Evolutionary conservation across 768 basidiomycete species (phyloP), one percentile per base, ranked within the genome.

Genomic region (Boletus huronensis): DNA sequence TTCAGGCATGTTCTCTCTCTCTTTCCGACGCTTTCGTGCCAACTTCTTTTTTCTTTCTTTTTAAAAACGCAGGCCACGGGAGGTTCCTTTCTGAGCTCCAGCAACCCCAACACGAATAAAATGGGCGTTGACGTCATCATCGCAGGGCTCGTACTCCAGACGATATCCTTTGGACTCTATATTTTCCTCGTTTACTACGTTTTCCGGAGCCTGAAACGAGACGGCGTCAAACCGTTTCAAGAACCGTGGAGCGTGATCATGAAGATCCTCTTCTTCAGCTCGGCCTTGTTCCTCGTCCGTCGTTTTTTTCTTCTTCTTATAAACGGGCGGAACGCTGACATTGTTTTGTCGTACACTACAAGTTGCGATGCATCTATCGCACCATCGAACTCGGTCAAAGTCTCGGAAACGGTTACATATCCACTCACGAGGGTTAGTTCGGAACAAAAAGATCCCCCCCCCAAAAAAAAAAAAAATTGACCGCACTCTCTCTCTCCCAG

Each of bases 321-420:
- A n/a, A n/a, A n/a, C n/a, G n/a, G n/a, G n/a, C n/a, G n/a, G n/a
- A n/a, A n/a, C 36, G n/a, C 8, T 36, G 1, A 36, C 35, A 36
- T 39, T 39, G 0, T 10, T 19, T 19, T 39, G 11, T 17, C 16
- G 5, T 3, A 0, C 26, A 16, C 4, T 6, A 40, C 17, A 53
- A n/a, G 52, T 5, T 71, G 21, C 68, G 70, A 19, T 64, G 64
- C 35, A 41, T 67, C 23, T 72, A 72, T 49, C 72, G 70, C 13
- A 61, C 66, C 21, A 48, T 62, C 3, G 68, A 70, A 49, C 9
- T 60, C 26, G 60, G 42, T 3, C 52, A 67, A 29, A 58, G 61
- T 2, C 52, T 55, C 8, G 62, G 61, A 21, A 38, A 50, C 2
- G 57, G 63, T 1, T 65, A 64, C 48, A 50, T 72, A 3, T 1